phyloP scores from a whole-genome alignment of 2,329 filamentous ascomycete genomes.

The Fusarium subglutinans region DNA sequence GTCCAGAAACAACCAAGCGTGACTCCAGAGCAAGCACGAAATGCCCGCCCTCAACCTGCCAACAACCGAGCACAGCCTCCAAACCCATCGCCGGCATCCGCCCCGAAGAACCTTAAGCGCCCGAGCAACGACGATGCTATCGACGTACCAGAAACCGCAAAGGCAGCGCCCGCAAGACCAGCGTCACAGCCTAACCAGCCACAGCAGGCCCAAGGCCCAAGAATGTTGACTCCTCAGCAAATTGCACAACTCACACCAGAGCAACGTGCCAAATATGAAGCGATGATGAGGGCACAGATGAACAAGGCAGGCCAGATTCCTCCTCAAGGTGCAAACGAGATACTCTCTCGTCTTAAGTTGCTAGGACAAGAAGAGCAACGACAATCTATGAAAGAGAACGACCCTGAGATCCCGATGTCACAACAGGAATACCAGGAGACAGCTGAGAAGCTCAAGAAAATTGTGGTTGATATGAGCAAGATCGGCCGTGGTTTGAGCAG shows the following conservation, averaged over 20 bases:
- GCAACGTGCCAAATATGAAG: constrained; percentile 57
- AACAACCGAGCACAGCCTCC: constrained; percentile 50
- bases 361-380: constrained; percentile 54
- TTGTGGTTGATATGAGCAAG: constrained; percentile 55
- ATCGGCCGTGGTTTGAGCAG: constrained; percentile 55
- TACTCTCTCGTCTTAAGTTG: constrained; percentile 46
- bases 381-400: constrained; percentile 50
- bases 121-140: constrained; percentile 57
- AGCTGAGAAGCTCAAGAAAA: constrained; percentile 53
- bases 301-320: constrained; percentile 34
- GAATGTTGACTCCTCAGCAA: constrained; percentile 45
- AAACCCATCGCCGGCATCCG: constrained; percentile 51
- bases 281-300: constrained; percentile 46
- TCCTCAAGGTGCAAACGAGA: constrained; percentile 31
- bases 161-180: constrained; percentile 35
- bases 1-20: constrained; percentile 45
- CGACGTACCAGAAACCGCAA: constrained; percentile 42
- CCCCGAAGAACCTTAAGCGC: constrained; percentile 61
- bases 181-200: constrained; percentile 38
- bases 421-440: constrained; percentile 56
- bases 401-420: constrained; percentile 58
- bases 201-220: constrained; percentile 29
- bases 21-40: constrained; percentile 41
- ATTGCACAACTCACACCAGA: constrained; percentile 56
- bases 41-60: constrained; percentile 37